Base-by-base conservation (phyloP, 768 basidiomycete genomes). In the Naganishia onofrii region DNA sequence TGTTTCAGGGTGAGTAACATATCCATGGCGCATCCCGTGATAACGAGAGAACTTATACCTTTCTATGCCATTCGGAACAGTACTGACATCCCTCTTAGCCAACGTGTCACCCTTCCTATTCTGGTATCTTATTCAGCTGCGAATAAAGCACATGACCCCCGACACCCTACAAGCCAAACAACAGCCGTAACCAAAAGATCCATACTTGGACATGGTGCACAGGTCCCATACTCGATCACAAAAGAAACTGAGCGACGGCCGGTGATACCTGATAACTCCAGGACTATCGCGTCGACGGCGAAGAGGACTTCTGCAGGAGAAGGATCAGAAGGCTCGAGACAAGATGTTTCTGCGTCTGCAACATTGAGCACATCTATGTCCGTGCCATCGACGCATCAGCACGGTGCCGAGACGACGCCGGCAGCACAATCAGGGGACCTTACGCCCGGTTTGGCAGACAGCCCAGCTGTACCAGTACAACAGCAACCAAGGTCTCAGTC, bases 1-100 rank as follows among this genome's bases (percentile, higher is more conserved):
- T 0, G 90, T 92, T 2, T 80, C 87, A 8, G 90, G 89, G 94
- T 94, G 78, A 70, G 86, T 81, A 13, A n/a, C 66, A 36, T 80
- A 77, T 57, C 29, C 28, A 8, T 21, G 6, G 34, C 31, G 19
- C 9, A 29, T 8, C 13, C 1, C 12, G 32, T 32, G 15, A 36
- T 15, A 36, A 23, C 67, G 34, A 19, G n/a, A 32, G 4, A 12
- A 15, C 32, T 51, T n/a, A 51, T 13, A n/a, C 21, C 13, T 29
- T 19, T 64, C 34, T 10, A 12, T 21, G 67, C 44, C 54, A 12
- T 34, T 21, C 28, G 42, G 42, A 23, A 32, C 36, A 54, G 38
- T 12, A 29, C 38, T 54, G 28, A 17, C n/a, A 67, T 67, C 28
- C 42, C 38, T n/a, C 66, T 67, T 26, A 28, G 12, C 38, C 60